Conservation (phyloP, 2,329 filamentous ascomycete genomes). For the Tolypocladium ovalisporum region DNA sequence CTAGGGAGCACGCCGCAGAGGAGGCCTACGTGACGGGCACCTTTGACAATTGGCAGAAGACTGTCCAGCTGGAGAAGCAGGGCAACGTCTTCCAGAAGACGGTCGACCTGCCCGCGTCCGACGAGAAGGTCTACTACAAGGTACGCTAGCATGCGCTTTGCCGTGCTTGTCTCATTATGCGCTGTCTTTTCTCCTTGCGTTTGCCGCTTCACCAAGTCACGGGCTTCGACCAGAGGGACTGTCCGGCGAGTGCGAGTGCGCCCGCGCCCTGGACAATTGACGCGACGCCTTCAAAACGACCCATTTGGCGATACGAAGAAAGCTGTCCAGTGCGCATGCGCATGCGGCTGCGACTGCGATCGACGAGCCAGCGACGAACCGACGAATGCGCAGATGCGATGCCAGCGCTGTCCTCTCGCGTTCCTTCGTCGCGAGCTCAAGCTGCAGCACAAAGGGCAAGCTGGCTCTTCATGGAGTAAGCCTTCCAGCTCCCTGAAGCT, state of each 20-base stretch:
- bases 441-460: not conserved
- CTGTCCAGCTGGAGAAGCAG: conserved; percentile 68
- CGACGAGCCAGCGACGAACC: not conserved
- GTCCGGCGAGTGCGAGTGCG: not conserved
- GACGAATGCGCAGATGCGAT: not conserved
- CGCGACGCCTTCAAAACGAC: not conserved
- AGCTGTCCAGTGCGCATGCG: not conserved
- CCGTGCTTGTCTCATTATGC: not conserved
- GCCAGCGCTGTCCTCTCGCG: not conserved
- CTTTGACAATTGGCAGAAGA: conserved; percentile 91
- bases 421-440: not conserved
- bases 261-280: not conserved
- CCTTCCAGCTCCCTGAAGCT: not conserved
- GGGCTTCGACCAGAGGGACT: not conserved
- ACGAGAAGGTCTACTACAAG: conserved; percentile 87
- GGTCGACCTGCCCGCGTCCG: conserved; percentile 56
- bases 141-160: conserved; percentile 37
- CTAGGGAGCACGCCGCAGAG: conserved; percentile 71
- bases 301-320: not conserved
- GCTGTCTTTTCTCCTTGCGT: not conserved
- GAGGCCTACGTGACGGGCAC: conserved; percentile 93
- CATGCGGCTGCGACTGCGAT: not conserved
- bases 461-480: not conserved
- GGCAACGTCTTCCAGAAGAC: conserved; percentile 68
- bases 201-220: not conserved